Percentiles rank a stretch among this genome's conserved stretches.
Evolutionary conservation across 306 rosid genomes (phyloP).

Genomic region (Vachellia collinsii): DNA sequence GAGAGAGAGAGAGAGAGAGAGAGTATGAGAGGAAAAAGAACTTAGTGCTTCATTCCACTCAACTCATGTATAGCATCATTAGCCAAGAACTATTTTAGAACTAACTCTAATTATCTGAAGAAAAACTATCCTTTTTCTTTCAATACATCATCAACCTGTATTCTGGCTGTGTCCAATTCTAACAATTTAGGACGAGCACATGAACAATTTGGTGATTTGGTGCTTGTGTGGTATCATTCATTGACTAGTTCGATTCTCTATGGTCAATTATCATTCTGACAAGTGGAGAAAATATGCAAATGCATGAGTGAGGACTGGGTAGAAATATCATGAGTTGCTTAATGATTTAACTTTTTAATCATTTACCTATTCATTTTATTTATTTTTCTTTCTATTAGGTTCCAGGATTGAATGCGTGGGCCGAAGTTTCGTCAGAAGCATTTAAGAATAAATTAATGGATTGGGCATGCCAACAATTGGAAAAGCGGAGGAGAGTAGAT

Average conservation of each 20-base stretch:
- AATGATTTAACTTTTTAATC: not conserved
- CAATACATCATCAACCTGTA: not conserved
- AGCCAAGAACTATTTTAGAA: not conserved
- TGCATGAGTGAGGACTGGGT: not conserved
- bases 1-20: too few relatives aligned
- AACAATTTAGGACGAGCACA: not conserved
- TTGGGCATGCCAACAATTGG: constrained; percentile 55
- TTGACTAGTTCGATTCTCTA: not conserved
- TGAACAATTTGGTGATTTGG: not conserved
- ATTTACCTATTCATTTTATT: not conserved
- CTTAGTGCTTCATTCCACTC: not conserved
- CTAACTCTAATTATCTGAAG: not conserved
- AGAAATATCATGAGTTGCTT: not conserved
- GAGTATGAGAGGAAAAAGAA: too few relatives aligned
- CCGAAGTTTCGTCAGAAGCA: constrained; percentile 50
- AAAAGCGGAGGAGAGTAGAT: constrained; percentile 72
- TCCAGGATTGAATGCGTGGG: constrained; percentile 84
- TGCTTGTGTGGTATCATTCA: not conserved
- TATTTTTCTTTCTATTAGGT: constrained; percentile 46
- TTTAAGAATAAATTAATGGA: constrained; percentile 43
- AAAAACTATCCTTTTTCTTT: not conserved
- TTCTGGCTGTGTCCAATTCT: not conserved
- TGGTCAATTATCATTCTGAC: constrained; percentile 1
- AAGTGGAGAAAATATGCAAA: not conserved
- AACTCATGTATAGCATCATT: not conserved